Evolutionary conservation across 2,329 filamentous ascomycete genomes (phyloP).

Genomic region (Emmonsiellopsis sp.): DNA sequence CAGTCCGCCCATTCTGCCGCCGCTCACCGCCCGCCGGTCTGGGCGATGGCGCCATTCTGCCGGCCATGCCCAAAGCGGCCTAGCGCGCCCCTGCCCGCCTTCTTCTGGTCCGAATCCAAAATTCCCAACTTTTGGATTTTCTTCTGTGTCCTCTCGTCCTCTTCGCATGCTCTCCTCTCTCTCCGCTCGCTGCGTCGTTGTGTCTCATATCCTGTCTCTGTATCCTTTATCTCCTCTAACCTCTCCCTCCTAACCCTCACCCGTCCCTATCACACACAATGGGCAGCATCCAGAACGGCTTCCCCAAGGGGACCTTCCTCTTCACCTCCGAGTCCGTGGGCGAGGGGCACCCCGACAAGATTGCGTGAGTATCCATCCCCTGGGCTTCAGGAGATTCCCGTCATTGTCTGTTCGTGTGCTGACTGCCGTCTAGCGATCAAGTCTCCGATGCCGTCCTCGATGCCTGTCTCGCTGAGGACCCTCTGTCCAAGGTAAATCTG

Average conservation of each 20-base stretch:
- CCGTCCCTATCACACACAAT: slow-evolving; percentile 41
- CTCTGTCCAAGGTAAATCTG: slow-evolving; percentile 70
- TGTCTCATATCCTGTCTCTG: slow-evolving; percentile 11
- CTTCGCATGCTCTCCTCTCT: slow-evolving; percentile 16
- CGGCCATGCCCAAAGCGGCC: not conserved
- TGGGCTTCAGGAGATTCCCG: slow-evolving; percentile 13
- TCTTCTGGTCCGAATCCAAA: not conserved
- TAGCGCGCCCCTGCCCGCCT: slow-evolving; percentile 4
- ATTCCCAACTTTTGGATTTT: slow-evolving; percentile 1
- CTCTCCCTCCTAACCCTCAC: not conserved
- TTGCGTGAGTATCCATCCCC: slow-evolving; percentile 49
- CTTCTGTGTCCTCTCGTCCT: slow-evolving; percentile 9
- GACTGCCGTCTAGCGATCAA: slow-evolving; percentile 57
- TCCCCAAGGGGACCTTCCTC: slow-evolving; percentile 60
- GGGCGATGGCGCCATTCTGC: slow-evolving; percentile 4
- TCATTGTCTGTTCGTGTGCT: not conserved
- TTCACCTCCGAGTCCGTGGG: slow-evolving; percentile 88
- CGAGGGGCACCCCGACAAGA: slow-evolving; percentile 92
- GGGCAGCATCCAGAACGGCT: slow-evolving; percentile 25
- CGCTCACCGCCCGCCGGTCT: slow-evolving; percentile 1
- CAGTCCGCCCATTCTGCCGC: slow-evolving; percentile 5
- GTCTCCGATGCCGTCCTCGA: slow-evolving; percentile 98
- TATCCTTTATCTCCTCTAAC: not conserved
- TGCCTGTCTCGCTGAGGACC: slow-evolving; percentile 89
- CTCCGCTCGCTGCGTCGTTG: slow-evolving; percentile 10